A percentile compares a stretch with the other conserved stretches of the same genome.
Conservation (phyloP, 345 rosid species). For the Ceriops tagal region DNA sequence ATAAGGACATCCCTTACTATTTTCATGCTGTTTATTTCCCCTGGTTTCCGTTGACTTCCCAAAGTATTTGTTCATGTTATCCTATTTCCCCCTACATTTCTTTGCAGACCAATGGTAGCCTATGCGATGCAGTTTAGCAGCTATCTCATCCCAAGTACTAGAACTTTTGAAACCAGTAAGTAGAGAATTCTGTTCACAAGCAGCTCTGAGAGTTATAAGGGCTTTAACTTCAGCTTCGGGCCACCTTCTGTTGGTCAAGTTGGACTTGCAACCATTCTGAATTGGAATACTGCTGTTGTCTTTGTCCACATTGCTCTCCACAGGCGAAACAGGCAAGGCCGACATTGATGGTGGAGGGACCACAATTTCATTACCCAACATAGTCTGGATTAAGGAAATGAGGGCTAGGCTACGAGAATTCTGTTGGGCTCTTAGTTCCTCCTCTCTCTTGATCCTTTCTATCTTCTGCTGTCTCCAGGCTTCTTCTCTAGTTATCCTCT, state of each 20-base stretch:
- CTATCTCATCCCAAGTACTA: constrained; percentile 62
- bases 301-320: constrained; percentile 18
- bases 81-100: constrained; percentile 88
- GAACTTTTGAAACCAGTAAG: constrained; percentile 33
- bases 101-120: constrained; percentile 58
- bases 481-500: constrained; percentile 63
- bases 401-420: constrained; percentile 51
- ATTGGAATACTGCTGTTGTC: constrained; percentile 19
- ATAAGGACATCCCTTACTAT: constrained; percentile 44
- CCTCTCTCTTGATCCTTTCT: constrained; percentile 57
- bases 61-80: constrained; percentile 73
- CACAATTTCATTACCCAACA: constrained; percentile 40
- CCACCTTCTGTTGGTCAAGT: constrained; percentile 43
- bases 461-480: constrained; percentile 68
- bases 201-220: constrained; percentile 52
- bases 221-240: constrained; percentile 68
- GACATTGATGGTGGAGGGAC: constrained; percentile 21
- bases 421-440: constrained; percentile 52
- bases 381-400: constrained; percentile 54
- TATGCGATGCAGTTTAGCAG: constrained; percentile 47
- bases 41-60: constrained; percentile 42
- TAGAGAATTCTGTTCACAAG: constrained; percentile 41
- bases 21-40: constrained; percentile 38
- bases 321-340: neutral
- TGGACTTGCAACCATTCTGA: constrained; percentile 17